Evolutionary conservation across 768 basidiomycete genomes (phyloP), one percentile per base, ranked within the genome.

Genomic region (Auriculariales sp.): DNA sequence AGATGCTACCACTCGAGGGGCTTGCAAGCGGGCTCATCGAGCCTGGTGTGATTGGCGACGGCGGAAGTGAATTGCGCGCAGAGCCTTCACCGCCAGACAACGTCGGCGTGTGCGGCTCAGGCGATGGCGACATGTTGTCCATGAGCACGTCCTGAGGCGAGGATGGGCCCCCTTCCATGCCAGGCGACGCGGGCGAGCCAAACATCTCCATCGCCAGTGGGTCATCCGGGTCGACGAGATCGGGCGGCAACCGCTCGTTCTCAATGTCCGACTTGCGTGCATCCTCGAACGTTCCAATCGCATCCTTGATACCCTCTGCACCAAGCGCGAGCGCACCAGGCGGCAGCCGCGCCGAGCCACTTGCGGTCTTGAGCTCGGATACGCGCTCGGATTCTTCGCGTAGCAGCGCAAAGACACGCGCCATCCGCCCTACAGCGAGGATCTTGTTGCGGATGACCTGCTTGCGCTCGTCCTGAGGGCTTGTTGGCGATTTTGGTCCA

Each of bases 111-210:
- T 50, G 15, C 39, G 39, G 39, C 39, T 22, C 14, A 25, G 22
- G 15, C 31, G 63, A 25, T 47, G 65, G n/a, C n/a, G n/a, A n/a
- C n/a, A 22, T 49, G 63, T 44, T 25, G 24, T 24, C 27, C 39
- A 15, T 28, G 55, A 57, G 3, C 55, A 58, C 1, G 11, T 25
- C 28, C 10, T 28, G 49, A 45, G 57, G 55, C 25, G 56, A 66
- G 33, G 59, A 48, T 7, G 59, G 56, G 17, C 59, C 55, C 12
- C 59, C 62, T 39, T 80, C 83, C 10, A 66, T 66, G 17, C 39
- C 39, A 1, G 83, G 77, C 0, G 80, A 75, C 10, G 71, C 66
- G 0, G 86, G 83, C 15, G 70, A 62, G 2, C 68, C 68, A 1
- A 72, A 67, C 17, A 50, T 14, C 4, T 14, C 24, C 3, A 28